phyloP scores from a whole-genome alignment of 495 filamentous ascomycete species.

The Aspergillus asperescens region DNA sequence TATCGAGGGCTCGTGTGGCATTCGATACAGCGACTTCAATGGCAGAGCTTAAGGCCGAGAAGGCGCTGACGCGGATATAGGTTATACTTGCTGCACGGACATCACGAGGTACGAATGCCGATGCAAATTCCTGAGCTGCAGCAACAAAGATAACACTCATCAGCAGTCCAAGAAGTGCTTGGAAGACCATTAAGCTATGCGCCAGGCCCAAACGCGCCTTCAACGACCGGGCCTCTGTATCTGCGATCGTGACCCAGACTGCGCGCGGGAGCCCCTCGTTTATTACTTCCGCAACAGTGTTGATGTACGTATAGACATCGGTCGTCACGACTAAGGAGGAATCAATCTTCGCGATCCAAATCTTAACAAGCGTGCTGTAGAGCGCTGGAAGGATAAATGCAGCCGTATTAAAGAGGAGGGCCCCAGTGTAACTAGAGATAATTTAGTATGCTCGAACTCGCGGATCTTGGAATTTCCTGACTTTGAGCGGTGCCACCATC shows the following conservation, averaged over 20 bases:
- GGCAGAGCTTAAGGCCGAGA: constrained; percentile 56
- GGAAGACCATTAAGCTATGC: constrained; percentile 59
- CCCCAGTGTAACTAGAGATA: constrained; percentile 47
- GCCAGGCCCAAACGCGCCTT: constrained; percentile 53
- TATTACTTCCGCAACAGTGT: constrained; percentile 60
- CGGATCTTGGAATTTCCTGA: not conserved
- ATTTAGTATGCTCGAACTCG: not conserved
- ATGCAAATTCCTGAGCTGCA: constrained; percentile 49
- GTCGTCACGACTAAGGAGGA: constrained; percentile 61
- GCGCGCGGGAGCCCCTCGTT: constrained; percentile 71
- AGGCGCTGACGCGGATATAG: constrained; percentile 63
- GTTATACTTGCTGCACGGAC: constrained; percentile 50
- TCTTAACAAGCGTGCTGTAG: constrained; percentile 64
- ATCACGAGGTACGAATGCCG: constrained; percentile 58
- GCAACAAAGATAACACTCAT: constrained; percentile 58
- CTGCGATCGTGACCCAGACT: constrained; percentile 65
- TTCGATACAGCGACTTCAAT: constrained; percentile 58
- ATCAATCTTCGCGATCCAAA: constrained; percentile 71
- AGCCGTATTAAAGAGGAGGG: constrained; percentile 57
- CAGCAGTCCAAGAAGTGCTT: constrained; percentile 50
- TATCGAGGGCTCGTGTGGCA: constrained; percentile 61
- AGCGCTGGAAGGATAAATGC: constrained; percentile 65
- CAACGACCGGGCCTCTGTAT: constrained; percentile 51
- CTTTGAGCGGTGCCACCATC: constrained; percentile 14
- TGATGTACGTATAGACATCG: constrained; percentile 60